Conservation (phyloP, 345 rosid genomes). For the Hibiscus trionum region DNA sequence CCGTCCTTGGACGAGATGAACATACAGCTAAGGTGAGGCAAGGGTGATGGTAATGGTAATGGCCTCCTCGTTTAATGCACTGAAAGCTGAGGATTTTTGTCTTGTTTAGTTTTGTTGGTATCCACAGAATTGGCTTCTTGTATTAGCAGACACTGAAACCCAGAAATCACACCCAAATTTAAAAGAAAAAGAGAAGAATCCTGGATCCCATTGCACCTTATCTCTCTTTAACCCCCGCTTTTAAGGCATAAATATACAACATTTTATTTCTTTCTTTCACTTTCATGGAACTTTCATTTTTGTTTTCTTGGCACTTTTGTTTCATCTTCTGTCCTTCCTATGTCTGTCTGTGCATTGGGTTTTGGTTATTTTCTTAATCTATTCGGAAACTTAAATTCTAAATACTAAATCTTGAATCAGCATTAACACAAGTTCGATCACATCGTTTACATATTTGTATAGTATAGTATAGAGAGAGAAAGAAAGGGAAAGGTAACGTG, state of each 20-base stretch:
- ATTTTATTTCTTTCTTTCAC: slow-evolving; percentile 23
- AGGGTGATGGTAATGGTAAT: background rate
- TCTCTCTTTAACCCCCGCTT: slow-evolving; percentile 10
- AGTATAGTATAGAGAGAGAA: no score
- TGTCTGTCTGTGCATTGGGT: no score
- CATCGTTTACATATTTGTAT: no score
- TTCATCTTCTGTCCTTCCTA: no score
- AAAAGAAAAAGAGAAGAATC: background rate
- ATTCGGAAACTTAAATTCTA: no score
- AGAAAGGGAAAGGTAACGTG: no score
- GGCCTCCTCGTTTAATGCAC: slow-evolving; percentile 24
- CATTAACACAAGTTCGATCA: no score
- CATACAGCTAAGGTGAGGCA: background rate
- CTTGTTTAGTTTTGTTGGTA: slow-evolving; percentile 29
- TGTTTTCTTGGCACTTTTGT: slow-evolving; percentile 15
- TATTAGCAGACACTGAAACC: background rate
- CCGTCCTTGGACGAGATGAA: background rate
- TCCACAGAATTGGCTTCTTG: slow-evolving; percentile 14
- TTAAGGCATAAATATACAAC: slow-evolving; percentile 8
- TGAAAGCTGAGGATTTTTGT: slow-evolving; percentile 26
- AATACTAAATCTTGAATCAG: no score
- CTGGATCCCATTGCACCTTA: slow-evolving; percentile 6
- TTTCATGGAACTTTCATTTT: slow-evolving; percentile 40
- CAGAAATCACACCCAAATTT: no score
- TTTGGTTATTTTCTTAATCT: no score